Conservation (phyloP, 2,329 filamentous ascomycete species). For the Ascomycota sp. region DNA sequence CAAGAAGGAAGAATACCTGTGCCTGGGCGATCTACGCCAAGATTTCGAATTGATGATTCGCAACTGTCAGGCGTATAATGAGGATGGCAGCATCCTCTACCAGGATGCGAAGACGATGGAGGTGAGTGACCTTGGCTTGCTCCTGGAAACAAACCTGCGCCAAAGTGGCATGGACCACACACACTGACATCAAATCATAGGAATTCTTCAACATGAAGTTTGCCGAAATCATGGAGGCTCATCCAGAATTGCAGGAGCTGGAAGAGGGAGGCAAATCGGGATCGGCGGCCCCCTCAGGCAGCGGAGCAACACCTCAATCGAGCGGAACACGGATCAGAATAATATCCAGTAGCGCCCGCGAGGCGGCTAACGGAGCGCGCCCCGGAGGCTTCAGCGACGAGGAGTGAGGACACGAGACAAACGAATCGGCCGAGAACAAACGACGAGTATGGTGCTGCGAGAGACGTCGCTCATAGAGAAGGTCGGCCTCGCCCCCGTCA, state of each 20-base stretch:
- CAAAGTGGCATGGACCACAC: too few relatives aligned
- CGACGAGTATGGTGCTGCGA: too few relatives aligned
- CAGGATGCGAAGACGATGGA: conserved; percentile 83
- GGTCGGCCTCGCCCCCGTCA: too few relatives aligned
- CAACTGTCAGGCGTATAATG: conserved; percentile 91
- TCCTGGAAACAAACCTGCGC: too few relatives aligned
- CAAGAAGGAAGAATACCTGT: conserved; percentile 82
- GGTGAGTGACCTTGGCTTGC: conserved; percentile 28
- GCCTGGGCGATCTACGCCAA: conserved; percentile 53
- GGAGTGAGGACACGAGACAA: conserved; percentile 14
- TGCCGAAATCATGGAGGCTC: conserved; percentile 28
- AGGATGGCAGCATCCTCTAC: conserved; percentile 80
- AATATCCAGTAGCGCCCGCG: conserved; percentile 20
- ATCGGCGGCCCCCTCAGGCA: conserved; percentile 28
- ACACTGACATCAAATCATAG: conserved; percentile 18
- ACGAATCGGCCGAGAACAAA: neutral
- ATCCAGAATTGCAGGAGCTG: conserved; percentile 31
- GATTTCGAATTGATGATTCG: conserved; percentile 69
- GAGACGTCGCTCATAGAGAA: too few relatives aligned
- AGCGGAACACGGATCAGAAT: conserved; percentile 48
- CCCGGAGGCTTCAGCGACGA: conserved; percentile 28
- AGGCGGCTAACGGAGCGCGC: conserved; percentile 15
- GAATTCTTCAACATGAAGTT: conserved; percentile 32
- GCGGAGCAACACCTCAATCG: conserved; percentile 41
- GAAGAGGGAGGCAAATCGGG: conserved; percentile 22